These are phyloP conservation scores for Hydnum rufescens DNA, from an alignment of 768 basidiomycete genomes.

Conservation along the genomic window DNA sequence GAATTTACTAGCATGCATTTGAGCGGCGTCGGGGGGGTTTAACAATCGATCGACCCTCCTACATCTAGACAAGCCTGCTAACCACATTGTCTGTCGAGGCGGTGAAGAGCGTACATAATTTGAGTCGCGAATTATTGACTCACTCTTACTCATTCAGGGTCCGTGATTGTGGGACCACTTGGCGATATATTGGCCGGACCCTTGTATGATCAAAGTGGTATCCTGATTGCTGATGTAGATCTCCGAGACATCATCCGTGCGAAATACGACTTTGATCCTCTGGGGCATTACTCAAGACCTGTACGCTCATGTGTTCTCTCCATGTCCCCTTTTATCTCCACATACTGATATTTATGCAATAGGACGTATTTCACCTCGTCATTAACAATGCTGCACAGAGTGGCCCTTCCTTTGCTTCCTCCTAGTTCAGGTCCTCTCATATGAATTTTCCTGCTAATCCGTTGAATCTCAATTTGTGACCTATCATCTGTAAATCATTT, in stretches of 20 bases:
- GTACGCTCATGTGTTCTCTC: not conserved
- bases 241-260: conserved; percentile 34
- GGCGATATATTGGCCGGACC: conserved; percentile 43
- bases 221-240: conserved; percentile 38
- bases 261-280: conserved; percentile 42
- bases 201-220: conserved; percentile 29
- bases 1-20: no score
- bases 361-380: not conserved
- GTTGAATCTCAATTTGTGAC: no score
- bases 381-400: not conserved
- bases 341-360: not conserved
- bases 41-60: no score
- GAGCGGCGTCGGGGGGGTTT: no score
- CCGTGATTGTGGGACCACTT: conserved; percentile 37
- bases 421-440: no score
- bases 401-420: no score
- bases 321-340: not conserved
- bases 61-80: conserved; percentile 28
- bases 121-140: conserved; percentile 24
- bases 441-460: no score
- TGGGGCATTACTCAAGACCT: conserved; percentile 40
- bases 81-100: conserved; percentile 25
- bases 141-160: conserved; percentile 39
- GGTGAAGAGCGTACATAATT: not conserved
- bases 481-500: no score